These are phyloP conservation scores for Pichia sp. DNA, from an alignment of 1,139 yeast species.

Conservation along the genomic window DNA sequence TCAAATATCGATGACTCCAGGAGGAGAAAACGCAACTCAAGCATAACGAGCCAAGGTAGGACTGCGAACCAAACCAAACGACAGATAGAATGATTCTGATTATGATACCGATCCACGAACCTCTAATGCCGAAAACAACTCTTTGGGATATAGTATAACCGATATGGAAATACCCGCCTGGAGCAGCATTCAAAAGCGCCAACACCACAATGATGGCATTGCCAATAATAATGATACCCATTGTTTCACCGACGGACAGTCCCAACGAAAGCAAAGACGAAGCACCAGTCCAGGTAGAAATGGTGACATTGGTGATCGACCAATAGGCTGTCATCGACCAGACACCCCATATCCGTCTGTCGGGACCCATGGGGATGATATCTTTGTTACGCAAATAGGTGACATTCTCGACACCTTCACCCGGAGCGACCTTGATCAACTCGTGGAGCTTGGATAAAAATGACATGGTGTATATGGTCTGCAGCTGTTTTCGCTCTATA, in stretches of 20 bases:
- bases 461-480: neutral
- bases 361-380: neutral
- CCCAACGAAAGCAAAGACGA: neutral
- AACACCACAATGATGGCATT: neutral
- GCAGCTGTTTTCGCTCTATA: too few relatives aligned
- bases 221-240: neutral
- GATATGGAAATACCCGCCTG: neutral
- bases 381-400: neutral
- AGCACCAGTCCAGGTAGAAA: constrained; percentile 1
- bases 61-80: constrained; percentile 4
- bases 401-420: neutral
- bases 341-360: neutral
- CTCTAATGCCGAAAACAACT: constrained; percentile 2
- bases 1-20: constrained; percentile 1
- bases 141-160: constrained; percentile 3
- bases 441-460: neutral
- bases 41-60: constrained; percentile 2
- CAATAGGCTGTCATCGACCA: neutral
- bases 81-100: constrained; percentile 2
- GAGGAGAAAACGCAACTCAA: neutral
- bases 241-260: neutral
- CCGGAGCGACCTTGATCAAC: neutral
- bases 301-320: neutral
- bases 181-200: neutral
- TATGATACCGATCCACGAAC: neutral